Evolutionary conservation across 164 flowering plant genomes (phyloP), one percentile per base, ranked within the genome.

Genomic region (grape (Vitis vinifera)): DNA sequence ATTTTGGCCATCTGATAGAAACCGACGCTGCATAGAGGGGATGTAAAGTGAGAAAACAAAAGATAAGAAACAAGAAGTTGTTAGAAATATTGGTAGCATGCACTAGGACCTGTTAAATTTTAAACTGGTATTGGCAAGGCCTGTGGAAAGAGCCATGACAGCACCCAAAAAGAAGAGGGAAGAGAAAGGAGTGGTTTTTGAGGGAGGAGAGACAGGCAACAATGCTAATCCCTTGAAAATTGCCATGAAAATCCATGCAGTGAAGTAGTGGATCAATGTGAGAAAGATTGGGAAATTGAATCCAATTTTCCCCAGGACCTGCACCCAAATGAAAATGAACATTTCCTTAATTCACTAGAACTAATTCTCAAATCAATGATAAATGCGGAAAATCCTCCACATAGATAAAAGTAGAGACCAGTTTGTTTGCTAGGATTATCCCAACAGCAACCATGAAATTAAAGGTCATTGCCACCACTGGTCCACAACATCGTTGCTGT

Each of bases 1-100:
- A 92, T 88, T 71, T 92, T 92, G 37, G 95, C 92, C 94, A 92
- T 92, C 72, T 92, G 97, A 71, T 92, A 92, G 79, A 92, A 90
- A 37, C 97, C 97, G 49, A 92, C 89, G 71, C 97, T 91, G 86
- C 78, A 81, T 0, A 61, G 23, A 61, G 19, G 9, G 59, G 50
- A 17, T 10, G 51, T 63, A 19, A 7, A 30, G 68, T 72, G 51
- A 66, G 63, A 63, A 68, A 57, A 56, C 3, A 23, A 30, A 16
- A 3, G 2, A 73, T 8, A 66, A 16, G 44, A 50, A 27, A 8
- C 44, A 19, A 44, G 10, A 51, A 67, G 59, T 68, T 49, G 59
- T 68, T 49, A 15, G 1, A 47, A 19, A 50, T 9, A 48, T 0
- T 23, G 55, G 58, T 37, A 63, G 12, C n/a, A 44, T 6, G 17